These are phyloP conservation scores for Dactylonectria estremocensis DNA, from an alignment of 2,329 filamentous ascomycete species.

Conservation along the genomic window DNA sequence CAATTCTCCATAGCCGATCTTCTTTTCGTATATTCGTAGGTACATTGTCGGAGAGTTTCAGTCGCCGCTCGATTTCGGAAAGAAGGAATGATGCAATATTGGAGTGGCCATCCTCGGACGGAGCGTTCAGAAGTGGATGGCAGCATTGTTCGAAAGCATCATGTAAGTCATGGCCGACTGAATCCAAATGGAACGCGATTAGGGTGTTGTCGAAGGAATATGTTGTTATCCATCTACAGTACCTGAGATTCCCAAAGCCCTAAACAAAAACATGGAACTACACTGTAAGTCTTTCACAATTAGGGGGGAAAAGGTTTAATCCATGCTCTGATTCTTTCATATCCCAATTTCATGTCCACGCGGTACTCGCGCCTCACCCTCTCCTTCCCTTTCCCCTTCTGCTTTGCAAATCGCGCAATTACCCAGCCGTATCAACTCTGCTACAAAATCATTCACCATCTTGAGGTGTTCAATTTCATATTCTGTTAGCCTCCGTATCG, in stretches of 20 bases:
- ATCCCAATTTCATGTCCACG: conserved; percentile 1
- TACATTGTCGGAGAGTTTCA: too few species aligned
- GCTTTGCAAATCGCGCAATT: conserved; percentile 58
- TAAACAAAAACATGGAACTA: neutral
- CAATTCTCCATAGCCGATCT: too few species aligned
- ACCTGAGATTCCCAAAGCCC: neutral
- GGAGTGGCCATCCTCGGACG: too few species aligned
- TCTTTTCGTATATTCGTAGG: too few species aligned
- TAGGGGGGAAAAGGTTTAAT: neutral
- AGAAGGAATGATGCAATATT: too few species aligned
- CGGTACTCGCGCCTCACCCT: neutral
- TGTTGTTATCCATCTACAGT: conserved; percentile 1
- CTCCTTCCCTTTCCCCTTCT: conserved; percentile 2
- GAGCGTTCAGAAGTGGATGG: too few species aligned
- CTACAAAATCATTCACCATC: conserved; percentile 59
- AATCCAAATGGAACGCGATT: too few species aligned
- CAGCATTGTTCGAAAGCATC: too few species aligned
- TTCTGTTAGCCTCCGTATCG: conserved; percentile 43
- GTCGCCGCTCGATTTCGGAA: too few species aligned
- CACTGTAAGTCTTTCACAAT: conserved; percentile 1
- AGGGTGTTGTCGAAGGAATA: too few species aligned
- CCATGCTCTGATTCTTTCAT: neutral
- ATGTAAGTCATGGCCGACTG: too few species aligned
- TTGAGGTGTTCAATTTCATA: conserved; percentile 58
- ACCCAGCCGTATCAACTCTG: conserved; percentile 59